Evolutionary conservation across 1,139 yeast species (phyloP), one percentile per base, ranked within the genome.

Genomic region (Hansenula lynferdii): DNA sequence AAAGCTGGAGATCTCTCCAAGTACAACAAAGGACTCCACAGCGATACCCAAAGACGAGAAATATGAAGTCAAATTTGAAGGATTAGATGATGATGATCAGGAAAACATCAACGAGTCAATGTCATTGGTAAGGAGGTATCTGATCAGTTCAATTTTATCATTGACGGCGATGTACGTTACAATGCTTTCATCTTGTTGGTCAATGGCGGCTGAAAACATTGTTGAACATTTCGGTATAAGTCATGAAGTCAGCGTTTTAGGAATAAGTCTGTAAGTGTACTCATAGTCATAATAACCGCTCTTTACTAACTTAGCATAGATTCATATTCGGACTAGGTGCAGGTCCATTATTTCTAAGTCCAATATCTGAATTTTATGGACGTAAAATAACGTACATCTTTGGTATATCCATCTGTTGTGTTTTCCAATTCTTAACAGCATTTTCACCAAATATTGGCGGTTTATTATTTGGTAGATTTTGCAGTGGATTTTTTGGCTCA

Each of bases 291-390:
- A n/a, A n/a, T n/a, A n/a, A n/a, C n/a, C n/a, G n/a, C n/a, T n/a
- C n/a, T n/a, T n/a, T n/a, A n/a, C n/a, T n/a, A n/a, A n/a, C n/a
- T n/a, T n/a, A n/a, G n/a, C n/a, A n/a, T n/a, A n/a, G n/a, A n/a
- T n/a, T n/a, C 70, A 81, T 85, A 27, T 62, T 84, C 47, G 92
- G 95, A 2, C 69, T 84, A 50, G 79, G 81, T n/a, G 63, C 77
- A 26, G 95, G 95, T 5, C 95, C 95, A 0, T 63, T 85, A 47
- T 61, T 85, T 30, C 73, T 89, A 67, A 86, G 90, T 5, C 95
- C 96, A 5, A 61, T 85, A 30, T 80, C 90, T 14, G 95, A 85
- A 57, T 76, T 81, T 45, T 75, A 77, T 41, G 96, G 95, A 8
- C 69, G 95, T 42, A 77, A 80, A 50, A 65, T 77, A 2, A 86